Conservation (phyloP, 495 filamentous ascomycete species). For the Aspergillus panamensis region DNA sequence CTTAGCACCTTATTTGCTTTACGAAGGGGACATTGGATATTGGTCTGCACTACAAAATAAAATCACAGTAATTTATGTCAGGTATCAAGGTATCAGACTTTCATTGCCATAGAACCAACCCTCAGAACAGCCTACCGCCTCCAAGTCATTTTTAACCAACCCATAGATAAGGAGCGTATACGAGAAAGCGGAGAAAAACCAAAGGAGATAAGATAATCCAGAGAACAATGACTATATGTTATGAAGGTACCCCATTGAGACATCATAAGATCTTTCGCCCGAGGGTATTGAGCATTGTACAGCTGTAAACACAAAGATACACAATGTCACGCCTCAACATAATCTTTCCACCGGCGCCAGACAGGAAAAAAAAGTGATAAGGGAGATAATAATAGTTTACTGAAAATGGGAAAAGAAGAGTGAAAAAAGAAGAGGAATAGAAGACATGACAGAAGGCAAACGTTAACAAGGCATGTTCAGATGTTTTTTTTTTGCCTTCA, state of each 20-base stretch:
- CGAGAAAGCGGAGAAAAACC: neutral
- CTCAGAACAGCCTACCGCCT: neutral
- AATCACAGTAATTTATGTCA: no score
- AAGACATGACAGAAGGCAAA: conserved; percentile 32
- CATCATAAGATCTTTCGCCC: conserved; percentile 33
- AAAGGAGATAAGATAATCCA: neutral
- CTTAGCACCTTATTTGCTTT: no score
- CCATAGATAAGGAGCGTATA: neutral
- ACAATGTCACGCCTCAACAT: conserved; percentile 35
- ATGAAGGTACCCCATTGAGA: conserved; percentile 24
- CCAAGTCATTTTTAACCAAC: neutral
- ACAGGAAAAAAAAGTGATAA: conserved; percentile 21
- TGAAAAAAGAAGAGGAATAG: conserved; percentile 18
- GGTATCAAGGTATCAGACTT: no score
- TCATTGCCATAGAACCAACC: no score
- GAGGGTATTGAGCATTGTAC: conserved; percentile 49
- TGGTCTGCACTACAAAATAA: no score
- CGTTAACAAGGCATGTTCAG: conserved; percentile 26
- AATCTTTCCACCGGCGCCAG: conserved; percentile 30
- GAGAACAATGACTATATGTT: conserved; percentile 10
- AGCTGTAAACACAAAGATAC: conserved; percentile 29
- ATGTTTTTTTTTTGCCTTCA: conserved; percentile 20
- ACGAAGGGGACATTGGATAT: no score
- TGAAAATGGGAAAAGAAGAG: conserved; percentile 18
- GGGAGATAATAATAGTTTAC: conserved; percentile 23